Evolutionary conservation across 2,329 filamentous ascomycete species (phyloP).

Genomic region (Xylaria sp.): DNA sequence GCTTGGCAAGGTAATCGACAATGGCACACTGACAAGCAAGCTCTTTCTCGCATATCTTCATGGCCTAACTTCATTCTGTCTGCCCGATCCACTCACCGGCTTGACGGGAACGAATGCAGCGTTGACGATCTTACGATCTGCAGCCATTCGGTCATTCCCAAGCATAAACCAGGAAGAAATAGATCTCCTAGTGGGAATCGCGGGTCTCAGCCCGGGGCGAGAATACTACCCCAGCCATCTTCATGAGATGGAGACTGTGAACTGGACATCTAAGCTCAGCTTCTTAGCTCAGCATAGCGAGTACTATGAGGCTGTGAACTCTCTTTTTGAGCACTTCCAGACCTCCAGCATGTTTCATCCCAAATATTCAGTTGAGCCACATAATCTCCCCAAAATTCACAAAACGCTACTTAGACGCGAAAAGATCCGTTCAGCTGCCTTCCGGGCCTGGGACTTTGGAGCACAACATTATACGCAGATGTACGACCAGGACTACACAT

Average conservation of each 20-base stretch:
- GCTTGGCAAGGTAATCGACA: constrained; percentile 57
- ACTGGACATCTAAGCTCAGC: constrained; percentile 48
- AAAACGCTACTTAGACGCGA: constrained; percentile 17
- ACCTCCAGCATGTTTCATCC: constrained; percentile 41
- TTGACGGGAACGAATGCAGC: constrained; percentile 62
- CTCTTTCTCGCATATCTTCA: constrained; percentile 59
- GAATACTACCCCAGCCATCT: constrained; percentile 51
- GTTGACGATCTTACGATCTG: constrained; percentile 53
- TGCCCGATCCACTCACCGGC: constrained; percentile 54
- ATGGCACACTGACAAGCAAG: constrained; percentile 56
- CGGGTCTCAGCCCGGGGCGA: constrained; percentile 49
- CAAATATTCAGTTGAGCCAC: constrained; percentile 5
- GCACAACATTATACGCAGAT: constrained; percentile 43
- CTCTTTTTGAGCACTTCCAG: constrained; percentile 44
- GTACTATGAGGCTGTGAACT: constrained; percentile 45
- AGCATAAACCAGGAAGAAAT: constrained; percentile 45
- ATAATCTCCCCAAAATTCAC: background rate
- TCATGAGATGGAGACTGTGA: constrained; percentile 53
- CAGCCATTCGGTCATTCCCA: constrained; percentile 54
- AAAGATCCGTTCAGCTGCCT: constrained; percentile 28
- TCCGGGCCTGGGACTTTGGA: constrained; percentile 42
- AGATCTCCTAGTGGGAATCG: constrained; percentile 45
- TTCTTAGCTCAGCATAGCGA: constrained; percentile 52
- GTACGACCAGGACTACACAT: constrained; percentile 43
- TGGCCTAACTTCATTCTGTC: constrained; percentile 57